phyloP scores from a whole-genome alignment of 495 filamentous ascomycete genomes.

The Penicillium bialowiezense region DNA sequence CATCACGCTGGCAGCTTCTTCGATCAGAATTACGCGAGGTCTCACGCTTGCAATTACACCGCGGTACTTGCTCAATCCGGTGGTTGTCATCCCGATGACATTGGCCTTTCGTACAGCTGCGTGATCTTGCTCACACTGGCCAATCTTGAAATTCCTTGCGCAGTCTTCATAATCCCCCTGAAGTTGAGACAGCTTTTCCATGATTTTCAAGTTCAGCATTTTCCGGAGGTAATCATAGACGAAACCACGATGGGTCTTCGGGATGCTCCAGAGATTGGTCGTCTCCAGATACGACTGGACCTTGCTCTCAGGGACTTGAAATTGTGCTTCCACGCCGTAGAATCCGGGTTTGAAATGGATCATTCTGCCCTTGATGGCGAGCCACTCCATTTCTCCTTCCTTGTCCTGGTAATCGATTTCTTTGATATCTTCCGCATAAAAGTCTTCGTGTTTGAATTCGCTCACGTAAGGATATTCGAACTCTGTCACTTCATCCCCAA shows the following conservation, averaged over 20 bases:
- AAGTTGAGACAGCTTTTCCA: constrained; percentile 38
- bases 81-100: constrained; percentile 72
- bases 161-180: constrained; percentile 40
- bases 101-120: constrained; percentile 50
- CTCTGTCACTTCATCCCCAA: constrained; percentile 48
- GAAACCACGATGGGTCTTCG: constrained; percentile 46
- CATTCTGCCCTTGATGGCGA: constrained; percentile 49
- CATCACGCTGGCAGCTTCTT: constrained; percentile 73
- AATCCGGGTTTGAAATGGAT: constrained; percentile 47
- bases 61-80: constrained; percentile 87
- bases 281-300: constrained; percentile 21
- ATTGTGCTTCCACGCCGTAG: constrained; percentile 39
- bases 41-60: constrained; percentile 65
- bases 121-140: constrained; percentile 55
- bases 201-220: constrained; percentile 40
- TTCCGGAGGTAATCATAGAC: constrained; percentile 58
- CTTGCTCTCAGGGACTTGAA: constrained; percentile 1
- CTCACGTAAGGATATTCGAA: constrained; percentile 39
- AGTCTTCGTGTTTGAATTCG: too few species aligned
- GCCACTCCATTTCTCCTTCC: constrained; percentile 50
- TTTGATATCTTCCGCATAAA: too few species aligned
- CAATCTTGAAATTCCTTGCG: constrained; percentile 44
- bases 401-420: constrained; percentile 64
- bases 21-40: constrained; percentile 66
- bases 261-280: constrained; percentile 53